Conservation (phyloP, 164 flowering plant species). For the Cinnamomum chago region DNA sequence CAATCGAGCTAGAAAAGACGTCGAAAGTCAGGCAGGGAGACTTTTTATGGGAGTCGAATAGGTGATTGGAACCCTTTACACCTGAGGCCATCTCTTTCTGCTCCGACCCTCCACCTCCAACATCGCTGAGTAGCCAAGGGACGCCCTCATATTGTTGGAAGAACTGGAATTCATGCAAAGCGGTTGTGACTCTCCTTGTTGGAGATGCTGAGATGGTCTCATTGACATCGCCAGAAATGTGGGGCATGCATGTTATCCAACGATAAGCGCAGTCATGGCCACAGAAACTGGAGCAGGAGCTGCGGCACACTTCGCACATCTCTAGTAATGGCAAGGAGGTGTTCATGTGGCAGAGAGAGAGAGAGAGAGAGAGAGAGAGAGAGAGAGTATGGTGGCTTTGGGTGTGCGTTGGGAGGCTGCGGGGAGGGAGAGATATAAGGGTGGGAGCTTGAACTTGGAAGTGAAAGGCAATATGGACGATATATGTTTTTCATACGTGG, state of each 20-base stretch:
- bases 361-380: neutral
- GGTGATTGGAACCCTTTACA: neutral
- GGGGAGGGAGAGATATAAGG: neutral
- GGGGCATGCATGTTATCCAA: neutral
- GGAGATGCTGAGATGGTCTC: neutral
- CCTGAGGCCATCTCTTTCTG: too few relatives aligned
- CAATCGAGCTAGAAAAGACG: neutral
- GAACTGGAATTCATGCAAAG: constrained; percentile 10
- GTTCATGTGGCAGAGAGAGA: neutral
- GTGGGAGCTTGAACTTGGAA: neutral
- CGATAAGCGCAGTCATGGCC: neutral
- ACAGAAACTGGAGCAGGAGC: neutral
- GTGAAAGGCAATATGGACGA: constrained; percentile 3
- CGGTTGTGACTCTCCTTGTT: neutral
- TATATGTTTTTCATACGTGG: neutral
- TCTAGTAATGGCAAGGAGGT: neutral
- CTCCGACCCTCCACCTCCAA: neutral
- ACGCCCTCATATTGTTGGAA: neutral
- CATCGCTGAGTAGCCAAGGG: constrained; percentile 1
- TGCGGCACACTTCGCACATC: neutral
- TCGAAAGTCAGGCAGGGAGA: neutral
- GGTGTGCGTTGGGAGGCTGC: neutral
- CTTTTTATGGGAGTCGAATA: neutral
- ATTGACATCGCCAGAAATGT: neutral
- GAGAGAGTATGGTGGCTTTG: too few relatives aligned